A percentile compares a stretch with the other conserved stretches of the same genome.
Conservation (phyloP, 2,329 filamentous ascomycete species). For the Calonectria crousiana region DNA sequence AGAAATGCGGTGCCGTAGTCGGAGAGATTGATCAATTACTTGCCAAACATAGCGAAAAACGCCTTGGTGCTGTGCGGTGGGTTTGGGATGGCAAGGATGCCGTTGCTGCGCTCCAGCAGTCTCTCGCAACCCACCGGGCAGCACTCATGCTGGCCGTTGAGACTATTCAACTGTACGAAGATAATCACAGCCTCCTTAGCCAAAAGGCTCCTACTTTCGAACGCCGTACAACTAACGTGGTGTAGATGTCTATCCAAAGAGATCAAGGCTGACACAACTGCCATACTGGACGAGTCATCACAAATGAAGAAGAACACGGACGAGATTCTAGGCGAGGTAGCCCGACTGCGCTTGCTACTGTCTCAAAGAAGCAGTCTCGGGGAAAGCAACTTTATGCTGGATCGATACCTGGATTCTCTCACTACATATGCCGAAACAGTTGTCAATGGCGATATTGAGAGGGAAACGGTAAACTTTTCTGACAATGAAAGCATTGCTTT, state of each 20-base stretch:
- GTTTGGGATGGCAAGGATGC: constrained; percentile 11
- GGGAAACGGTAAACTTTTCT: not conserved
- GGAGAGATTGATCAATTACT: not conserved
- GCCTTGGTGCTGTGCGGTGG: not conserved
- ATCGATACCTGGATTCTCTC: not conserved
- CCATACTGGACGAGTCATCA: not conserved
- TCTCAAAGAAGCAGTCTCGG: not conserved
- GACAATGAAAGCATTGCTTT: not conserved
- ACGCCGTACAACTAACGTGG: not conserved
- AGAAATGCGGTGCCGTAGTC: not conserved
- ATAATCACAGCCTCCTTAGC: not conserved
- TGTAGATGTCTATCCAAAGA: not conserved
- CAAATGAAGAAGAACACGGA: constrained; percentile 4
- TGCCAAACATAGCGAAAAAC: not conserved
- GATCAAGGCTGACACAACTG: not conserved
- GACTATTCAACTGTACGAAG: not conserved
- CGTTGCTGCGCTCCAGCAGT: not conserved
- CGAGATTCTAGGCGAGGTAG: not conserved
- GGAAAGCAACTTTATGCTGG: not conserved
- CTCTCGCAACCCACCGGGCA: not conserved
- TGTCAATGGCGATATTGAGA: not conserved
- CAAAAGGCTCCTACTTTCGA: not conserved
- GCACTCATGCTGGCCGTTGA: not conserved
- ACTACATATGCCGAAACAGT: constrained; percentile 8
- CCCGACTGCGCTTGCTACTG: not conserved